A percentile compares a stretch with the other conserved stretches of the same genome.
These are phyloP conservation scores for Tetradesmus lagerheimii DNA, from an alignment of 139 green algal genomes.

Conservation along the genomic window DNA sequence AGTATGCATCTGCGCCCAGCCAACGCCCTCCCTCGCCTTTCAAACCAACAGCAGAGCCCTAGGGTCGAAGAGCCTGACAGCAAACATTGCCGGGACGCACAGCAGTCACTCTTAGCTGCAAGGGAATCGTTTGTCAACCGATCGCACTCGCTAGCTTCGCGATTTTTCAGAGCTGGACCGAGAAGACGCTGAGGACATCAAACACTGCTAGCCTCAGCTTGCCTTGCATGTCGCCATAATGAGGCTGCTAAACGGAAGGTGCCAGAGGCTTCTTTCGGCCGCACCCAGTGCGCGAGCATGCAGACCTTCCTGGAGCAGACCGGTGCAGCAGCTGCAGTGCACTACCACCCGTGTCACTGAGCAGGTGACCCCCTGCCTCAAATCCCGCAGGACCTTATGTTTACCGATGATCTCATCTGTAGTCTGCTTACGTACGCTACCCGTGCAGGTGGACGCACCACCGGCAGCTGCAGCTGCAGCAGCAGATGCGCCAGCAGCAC, in stretches of 20 bases:
- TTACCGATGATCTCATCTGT: background rate
- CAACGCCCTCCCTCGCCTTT: background rate
- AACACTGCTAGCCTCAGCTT: background rate
- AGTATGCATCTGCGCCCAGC: background rate
- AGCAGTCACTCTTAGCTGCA: too few species aligned
- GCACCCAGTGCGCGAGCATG: background rate
- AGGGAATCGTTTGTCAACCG: too few species aligned
- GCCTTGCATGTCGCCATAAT: background rate
- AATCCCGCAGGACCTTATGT: background rate
- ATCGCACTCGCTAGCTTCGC: too few species aligned
- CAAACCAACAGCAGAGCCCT: background rate
- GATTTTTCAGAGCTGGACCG: too few species aligned
- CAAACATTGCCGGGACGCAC: too few species aligned
- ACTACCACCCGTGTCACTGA: background rate
- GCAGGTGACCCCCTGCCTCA: background rate
- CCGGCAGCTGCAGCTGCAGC: slow-evolving; percentile 1
- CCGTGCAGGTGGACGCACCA: background rate
- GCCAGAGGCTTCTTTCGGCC: background rate
- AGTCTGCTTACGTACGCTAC: too few species aligned
- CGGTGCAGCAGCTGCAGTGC: background rate
- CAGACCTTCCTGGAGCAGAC: background rate
- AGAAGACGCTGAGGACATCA: background rate
- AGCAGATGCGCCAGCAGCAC: background rate
- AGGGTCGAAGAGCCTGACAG: background rate
- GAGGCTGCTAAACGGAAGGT: background rate